A percentile compares a stretch with the other conserved stretches of the same genome.
These are phyloP conservation scores for Populus tomentosa DNA, from an alignment of 441 rosid genomes.

Conservation along the genomic window DNA sequence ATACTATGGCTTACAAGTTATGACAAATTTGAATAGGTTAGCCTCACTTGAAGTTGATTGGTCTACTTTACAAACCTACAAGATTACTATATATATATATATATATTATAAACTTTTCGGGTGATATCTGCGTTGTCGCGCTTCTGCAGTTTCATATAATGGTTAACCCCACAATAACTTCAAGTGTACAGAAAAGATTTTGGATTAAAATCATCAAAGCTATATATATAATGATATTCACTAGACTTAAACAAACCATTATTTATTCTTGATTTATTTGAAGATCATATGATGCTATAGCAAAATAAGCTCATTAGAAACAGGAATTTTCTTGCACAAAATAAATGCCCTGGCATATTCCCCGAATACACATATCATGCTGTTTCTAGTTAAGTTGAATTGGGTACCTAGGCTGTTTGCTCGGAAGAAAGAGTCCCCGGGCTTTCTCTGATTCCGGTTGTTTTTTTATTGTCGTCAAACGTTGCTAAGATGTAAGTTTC, in stretches of 20 bases:
- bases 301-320: background rate
- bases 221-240: background rate
- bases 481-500: slow-evolving; percentile 52
- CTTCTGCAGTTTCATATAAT: too few relatives aligned
- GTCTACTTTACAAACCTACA: background rate
- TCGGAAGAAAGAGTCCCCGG: slow-evolving; percentile 16
- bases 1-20: background rate
- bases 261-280: too few relatives aligned
- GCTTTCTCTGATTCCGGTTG: slow-evolving; percentile 35
- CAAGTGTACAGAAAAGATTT: too few relatives aligned
- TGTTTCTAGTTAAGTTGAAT: slow-evolving; percentile 26
- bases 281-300: background rate
- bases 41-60: background rate
- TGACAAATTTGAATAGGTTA: background rate
- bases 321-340: background rate
- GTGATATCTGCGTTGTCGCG: too few relatives aligned
- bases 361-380: background rate
- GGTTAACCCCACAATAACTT: too few relatives aligned
- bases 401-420: slow-evolving; percentile 30
- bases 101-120: too few relatives aligned
- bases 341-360: background rate
- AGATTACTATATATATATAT: too few relatives aligned
- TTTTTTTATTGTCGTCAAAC: slow-evolving; percentile 42
- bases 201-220: background rate
- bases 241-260: background rate